Conservation (phyloP, 441 rosid genomes). For the Aquilaria agallochum region DNA sequence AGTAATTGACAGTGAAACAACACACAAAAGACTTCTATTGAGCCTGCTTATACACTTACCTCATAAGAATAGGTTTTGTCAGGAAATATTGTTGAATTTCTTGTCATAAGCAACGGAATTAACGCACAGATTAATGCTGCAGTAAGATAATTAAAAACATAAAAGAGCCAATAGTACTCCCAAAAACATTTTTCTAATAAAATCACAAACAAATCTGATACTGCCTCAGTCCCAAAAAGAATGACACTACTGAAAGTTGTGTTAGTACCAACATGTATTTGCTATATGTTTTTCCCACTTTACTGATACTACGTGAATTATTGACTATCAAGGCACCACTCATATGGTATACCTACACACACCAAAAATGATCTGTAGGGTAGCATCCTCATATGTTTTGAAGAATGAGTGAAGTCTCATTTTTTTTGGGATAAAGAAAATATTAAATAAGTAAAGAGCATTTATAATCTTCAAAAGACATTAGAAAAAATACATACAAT, state of each 20-base stretch:
- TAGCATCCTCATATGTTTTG: too few species aligned
- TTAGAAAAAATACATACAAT: constrained; percentile 45
- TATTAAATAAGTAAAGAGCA: not conserved
- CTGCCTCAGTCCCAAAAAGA: too few species aligned
- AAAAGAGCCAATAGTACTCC: not conserved
- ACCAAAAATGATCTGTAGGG: too few species aligned
- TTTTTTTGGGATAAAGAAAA: not conserved
- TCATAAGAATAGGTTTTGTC: constrained; percentile 73
- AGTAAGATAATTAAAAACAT: constrained; percentile 12
- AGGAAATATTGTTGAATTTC: constrained; percentile 73
- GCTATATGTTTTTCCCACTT: too few species aligned
- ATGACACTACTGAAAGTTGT: too few species aligned
- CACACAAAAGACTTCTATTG: constrained; percentile 8
- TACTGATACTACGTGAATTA: too few species aligned
- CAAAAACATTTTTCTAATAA: too few species aligned
- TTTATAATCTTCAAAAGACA: not conserved
- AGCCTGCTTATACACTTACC: constrained; percentile 35
- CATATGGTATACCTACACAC: too few species aligned
- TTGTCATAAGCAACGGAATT: constrained; percentile 82
- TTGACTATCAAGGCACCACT: too few species aligned
- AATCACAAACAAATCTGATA: too few species aligned
- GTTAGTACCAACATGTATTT: too few species aligned
- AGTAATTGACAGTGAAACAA: constrained; percentile 2
- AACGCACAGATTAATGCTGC: constrained; percentile 89
- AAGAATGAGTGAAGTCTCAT: too few species aligned